A percentile compares a stretch with the other conserved stretches of the same genome.
Conservation (phyloP, 345 rosid species). For the Passiflora organensis region DNA sequence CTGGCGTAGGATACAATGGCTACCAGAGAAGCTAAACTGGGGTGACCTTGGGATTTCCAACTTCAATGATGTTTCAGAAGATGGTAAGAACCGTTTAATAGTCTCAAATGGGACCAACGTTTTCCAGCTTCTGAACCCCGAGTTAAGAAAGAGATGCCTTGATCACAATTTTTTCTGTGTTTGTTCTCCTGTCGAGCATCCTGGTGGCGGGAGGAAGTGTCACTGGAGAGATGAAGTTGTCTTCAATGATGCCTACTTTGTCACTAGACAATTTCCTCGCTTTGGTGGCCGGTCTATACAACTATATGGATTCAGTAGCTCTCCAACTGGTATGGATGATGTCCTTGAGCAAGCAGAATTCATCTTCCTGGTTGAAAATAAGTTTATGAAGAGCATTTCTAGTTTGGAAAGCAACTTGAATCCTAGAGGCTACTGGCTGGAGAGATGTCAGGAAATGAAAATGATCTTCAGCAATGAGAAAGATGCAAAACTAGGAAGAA, state of each 20-base stretch:
- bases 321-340: conserved; percentile 10
- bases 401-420: conserved; percentile 19
- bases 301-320: conserved; percentile 27
- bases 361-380: conserved; percentile 28
- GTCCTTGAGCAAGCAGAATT: conserved; percentile 19
- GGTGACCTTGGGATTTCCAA: conserved; percentile 15
- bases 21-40: conserved; percentile 15
- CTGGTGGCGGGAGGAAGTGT: not conserved
- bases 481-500: conserved; percentile 17
- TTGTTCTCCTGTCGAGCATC: conserved; percentile 3
- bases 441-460: conserved; percentile 27
- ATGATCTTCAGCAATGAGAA: conserved; percentile 19
- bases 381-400: conserved; percentile 22
- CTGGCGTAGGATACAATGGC: conserved; percentile 6
- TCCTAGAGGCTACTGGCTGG: conserved; percentile 34
- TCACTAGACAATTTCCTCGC: conserved; percentile 8
- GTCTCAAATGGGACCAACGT: conserved; percentile 1
- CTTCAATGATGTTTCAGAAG: not conserved
- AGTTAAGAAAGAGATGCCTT: conserved; percentile 8
- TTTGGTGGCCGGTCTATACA: conserved; percentile 14
- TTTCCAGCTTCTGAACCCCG: conserved; percentile 11
- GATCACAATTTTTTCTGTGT: not conserved
- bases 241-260: conserved; percentile 10
- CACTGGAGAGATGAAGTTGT: not conserved
- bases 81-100: not conserved